Conservation (phyloP, 208 protist genomes). For the Trypanosoma brucei region DNA sequence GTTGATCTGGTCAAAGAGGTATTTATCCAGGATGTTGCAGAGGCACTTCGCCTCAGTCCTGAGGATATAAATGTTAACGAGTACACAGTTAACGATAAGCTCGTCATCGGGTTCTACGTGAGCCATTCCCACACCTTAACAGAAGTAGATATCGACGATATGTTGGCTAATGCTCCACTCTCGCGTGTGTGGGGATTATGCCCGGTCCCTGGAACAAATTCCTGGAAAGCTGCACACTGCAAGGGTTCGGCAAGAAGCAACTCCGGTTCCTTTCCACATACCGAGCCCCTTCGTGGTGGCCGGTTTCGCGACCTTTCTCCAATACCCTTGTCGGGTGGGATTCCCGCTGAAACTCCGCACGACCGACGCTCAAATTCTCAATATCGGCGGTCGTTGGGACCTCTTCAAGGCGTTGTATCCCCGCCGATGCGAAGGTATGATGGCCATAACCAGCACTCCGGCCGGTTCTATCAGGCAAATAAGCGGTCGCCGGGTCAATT, state of each 20-base stretch:
- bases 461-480: not conserved
- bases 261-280: not conserved
- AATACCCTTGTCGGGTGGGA: no score
- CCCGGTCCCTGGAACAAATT: not conserved
- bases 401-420: no score
- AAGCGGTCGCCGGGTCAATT: not conserved
- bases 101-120: conserved; percentile 57
- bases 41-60: conserved; percentile 27
- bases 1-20: conserved; percentile 30
- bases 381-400: no score
- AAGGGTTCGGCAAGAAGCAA: not conserved
- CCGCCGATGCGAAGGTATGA: no score
- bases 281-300: not conserved
- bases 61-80: conserved; percentile 36
- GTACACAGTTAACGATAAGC: conserved; percentile 38
- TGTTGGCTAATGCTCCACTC: conserved; percentile 38
- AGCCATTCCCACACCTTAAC: conserved; percentile 27
- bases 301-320: no score
- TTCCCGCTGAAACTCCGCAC: no score
- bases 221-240: not conserved
- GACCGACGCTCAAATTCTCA: no score
- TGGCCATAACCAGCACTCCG: no score
- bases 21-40: conserved; percentile 49
- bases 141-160: conserved; percentile 31
- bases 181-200: conserved; percentile 55